Evolutionary conservation across 1,284 basidiomycete genomes (phyloP).

Genomic region (Naganishia albida): DNA sequence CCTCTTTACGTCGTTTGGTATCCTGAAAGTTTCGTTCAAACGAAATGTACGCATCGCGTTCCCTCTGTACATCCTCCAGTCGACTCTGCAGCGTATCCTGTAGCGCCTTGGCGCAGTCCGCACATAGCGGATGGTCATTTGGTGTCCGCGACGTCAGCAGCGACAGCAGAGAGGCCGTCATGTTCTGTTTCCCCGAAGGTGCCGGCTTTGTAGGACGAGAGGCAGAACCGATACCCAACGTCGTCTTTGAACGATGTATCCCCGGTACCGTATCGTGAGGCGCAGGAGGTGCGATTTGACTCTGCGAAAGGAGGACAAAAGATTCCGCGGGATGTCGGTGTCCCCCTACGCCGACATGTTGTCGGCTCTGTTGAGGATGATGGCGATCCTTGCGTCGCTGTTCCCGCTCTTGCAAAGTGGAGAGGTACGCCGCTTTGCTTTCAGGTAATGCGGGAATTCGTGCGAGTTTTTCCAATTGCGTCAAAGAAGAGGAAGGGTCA

Average conservation of each 20-base stretch:
- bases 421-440: slow-evolving; percentile 65
- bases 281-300: slow-evolving; percentile 60
- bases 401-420: slow-evolving; percentile 35
- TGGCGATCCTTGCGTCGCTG: slow-evolving; percentile 31
- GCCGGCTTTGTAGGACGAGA: slow-evolving; percentile 34
- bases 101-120: slow-evolving; percentile 85
- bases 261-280: slow-evolving; percentile 51
- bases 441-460: slow-evolving; percentile 62
- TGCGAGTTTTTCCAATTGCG: slow-evolving; percentile 59
- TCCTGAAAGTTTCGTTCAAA: slow-evolving; percentile 74
- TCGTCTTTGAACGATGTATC: slow-evolving; percentile 10
- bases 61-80: slow-evolving; percentile 85
- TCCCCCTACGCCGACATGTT: slow-evolving; percentile 59
- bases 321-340: slow-evolving; percentile 68
- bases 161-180: slow-evolving; percentile 63
- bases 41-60: slow-evolving; percentile 86
- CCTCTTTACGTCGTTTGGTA: slow-evolving; percentile 28
- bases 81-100: slow-evolving; percentile 75
- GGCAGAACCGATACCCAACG: slow-evolving; percentile 30
- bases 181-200: slow-evolving; percentile 43
- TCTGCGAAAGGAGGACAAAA: slow-evolving; percentile 85
- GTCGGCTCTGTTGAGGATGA: slow-evolving; percentile 46
- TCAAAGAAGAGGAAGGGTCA: not conserved
- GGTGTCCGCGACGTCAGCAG: slow-evolving; percentile 76
- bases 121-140: slow-evolving; percentile 91